Base-by-base conservation (phyloP, 495 filamentous ascomycete genomes). In the Penicillium samsonianum region DNA sequence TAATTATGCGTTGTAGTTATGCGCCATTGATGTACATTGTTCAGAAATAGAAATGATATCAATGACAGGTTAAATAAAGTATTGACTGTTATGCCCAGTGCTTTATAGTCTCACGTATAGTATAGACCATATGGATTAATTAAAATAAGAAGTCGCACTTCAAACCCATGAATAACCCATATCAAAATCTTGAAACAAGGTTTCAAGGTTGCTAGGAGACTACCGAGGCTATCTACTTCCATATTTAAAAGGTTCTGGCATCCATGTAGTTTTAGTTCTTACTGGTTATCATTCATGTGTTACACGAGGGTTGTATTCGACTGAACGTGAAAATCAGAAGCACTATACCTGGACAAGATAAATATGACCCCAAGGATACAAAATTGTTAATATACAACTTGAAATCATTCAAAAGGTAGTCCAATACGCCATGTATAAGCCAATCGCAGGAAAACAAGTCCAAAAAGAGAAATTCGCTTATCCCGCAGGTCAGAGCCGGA, bases 321-420 rank as follows among this genome's bases (percentile, higher is more conserved):
- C 3, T n/a, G 16, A 17, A 17, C 14, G 1, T 26, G 43, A 28
- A 46, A 7, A 28, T 28, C 23, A 14, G n/a, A 46, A 16, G n/a
- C 2, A 25, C 23, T 40, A 40, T 23, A 41, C 22, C 26, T 40
- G 16, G 7, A 14, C n/a, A 41, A 51, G n/a, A 52, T 14, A 52
- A 23, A 30, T 12, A 25, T 25, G 19, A 37, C 3, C 1, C 1
- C 28, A 31, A 37, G 46, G 7, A 3, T 10, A 47, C 30, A 5
- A 40, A 28, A 51, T 38, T 50, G 23, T 25, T 51, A 40, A 40
- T 26, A 41, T 51, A 51, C 33, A 51, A 25, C 14, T 40, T 14
- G 8, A 19, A 40, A 47, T 20, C 6, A 19, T 30, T 11, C 31
- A 50, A 38, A 38, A 28, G 11, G 23, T 9, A 17, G 12, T 17